Base-by-base conservation (phyloP, 176 grass and related monocot species). In the Carex myosuroides region DNA sequence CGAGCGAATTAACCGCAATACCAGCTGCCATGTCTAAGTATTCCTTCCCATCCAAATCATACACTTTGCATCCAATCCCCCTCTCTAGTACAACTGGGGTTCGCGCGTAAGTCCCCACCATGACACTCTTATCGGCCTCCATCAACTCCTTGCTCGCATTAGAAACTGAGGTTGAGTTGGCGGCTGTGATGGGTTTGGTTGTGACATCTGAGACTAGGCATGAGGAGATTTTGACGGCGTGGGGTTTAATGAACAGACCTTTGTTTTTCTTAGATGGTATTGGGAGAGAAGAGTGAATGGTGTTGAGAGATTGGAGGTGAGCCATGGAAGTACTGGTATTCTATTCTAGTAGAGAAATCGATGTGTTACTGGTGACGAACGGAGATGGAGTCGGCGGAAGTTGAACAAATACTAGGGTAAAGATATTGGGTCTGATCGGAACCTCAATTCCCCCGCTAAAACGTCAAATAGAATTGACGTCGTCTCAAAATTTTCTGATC, bases 21-120 rank as follows among this genome's bases (percentile, higher is more conserved):
- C 95, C 93, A 10, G 96, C 89, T 30, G 91, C 64, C 91, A 98
- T 94, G 83, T 98, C 95, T 53, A 98, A 83, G 79, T 94, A 98
- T 84, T 94, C 95, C 14, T 89, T 91, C 1, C 91, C 92, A 35
- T 98, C 95, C 1, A 58, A 22, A 67, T 98, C 95, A 66, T 90
- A 98, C 24, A 98, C 48, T 81, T 94, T 93, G 85, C 95, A 98
- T 8, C 92, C 95, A 41, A 87, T 88, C 12, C 92, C 91, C 9
- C 70, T 48, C 18, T 89, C 89, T 33, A 98, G 46, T 61, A 93
- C 92, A 59, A 95, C 91, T 26, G 75, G 83, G 52, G 89, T 81
- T 50, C 92, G 91, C 6, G 92, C 90, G 68, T 98, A 98, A 14
- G 95, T 98, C 1, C 88, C 86, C 0, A 95, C 92, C 63, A 98